Evolutionary conservation across 495 filamentous ascomycete species (phyloP), one percentile per base, ranked within the genome.

Genomic region (Aspergillus cavernicola): DNA sequence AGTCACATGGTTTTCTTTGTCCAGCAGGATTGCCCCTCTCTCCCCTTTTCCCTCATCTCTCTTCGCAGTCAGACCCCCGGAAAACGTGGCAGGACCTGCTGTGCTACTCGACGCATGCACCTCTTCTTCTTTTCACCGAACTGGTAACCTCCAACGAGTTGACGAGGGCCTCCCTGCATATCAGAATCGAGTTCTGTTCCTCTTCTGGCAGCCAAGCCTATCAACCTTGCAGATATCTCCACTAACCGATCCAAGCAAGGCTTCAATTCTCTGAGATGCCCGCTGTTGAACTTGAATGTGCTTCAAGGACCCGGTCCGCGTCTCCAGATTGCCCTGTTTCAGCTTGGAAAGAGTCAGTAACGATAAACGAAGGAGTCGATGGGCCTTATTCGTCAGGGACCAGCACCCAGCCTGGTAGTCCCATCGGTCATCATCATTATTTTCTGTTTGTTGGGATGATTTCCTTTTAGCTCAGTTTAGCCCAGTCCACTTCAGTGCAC

Each of bases 311-410:
- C 44, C 39, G 45, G 50, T 22, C 53, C 58, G 45, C 40, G 18
- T 22, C 45, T 48, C 50, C 50, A 53, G 45, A 57, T 53, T 49
- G 50, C 37, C 45, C 44, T 36, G 31, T 47, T 47, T 22, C 29
- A 12, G 16, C 31, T 24, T 12, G 38, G 13, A n/a, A 6, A 40
- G 38, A n/a, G 38, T 22, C 15, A 22, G 38, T 22, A 22, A 40
- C 38, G 20, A 28, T 28, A 28, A 28, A n/a, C n/a, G n/a, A n/a
- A n/a, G n/a, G n/a, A n/a, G n/a, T n/a, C n/a, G n/a, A n/a, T n/a
- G n/a, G n/a, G n/a, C n/a, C n/a, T 28, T 4, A 28, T 9, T 4
- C 24, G 24, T 4, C 24, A 28, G 24, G 24, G 24, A 4, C 24
- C 24, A 28, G 4, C 24, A 9, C 24, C n/a, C 24, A 28, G 24